Conservation (phyloP, 2,329 filamentous ascomycete species). For the Chalaropsis ovoidea region DNA sequence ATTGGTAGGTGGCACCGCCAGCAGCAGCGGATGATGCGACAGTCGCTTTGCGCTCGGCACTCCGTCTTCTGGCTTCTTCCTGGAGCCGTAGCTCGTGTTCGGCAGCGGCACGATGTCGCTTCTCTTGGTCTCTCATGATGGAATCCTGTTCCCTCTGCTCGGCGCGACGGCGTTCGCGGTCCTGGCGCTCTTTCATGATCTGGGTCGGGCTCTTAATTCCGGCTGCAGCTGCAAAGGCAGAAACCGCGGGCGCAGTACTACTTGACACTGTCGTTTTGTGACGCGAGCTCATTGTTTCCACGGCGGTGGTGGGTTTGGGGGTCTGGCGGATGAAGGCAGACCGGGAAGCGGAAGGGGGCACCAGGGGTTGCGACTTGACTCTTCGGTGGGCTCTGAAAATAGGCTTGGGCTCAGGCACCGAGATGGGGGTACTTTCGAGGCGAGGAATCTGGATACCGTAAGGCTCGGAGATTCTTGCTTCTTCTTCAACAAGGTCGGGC, state of each 20-base stretch:
- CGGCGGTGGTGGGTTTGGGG: background rate
- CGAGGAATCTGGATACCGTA: conserved; percentile 46
- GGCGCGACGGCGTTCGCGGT: conserved; percentile 62
- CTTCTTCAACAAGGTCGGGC: conserved; percentile 73
- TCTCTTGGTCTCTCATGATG: conserved; percentile 36
- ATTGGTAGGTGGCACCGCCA: conserved; percentile 28
- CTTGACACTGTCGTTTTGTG: conserved; percentile 21
- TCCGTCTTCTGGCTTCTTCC: conserved; percentile 47
- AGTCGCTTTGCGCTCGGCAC: conserved; percentile 52
- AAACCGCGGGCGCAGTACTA: conserved; percentile 19
- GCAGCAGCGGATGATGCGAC: conserved; percentile 38
- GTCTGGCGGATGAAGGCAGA: conserved; percentile 5
- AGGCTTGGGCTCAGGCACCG: conserved; percentile 37
- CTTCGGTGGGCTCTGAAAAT: conserved; percentile 19
- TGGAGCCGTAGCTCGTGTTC: conserved; percentile 47
- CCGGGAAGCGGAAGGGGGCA: conserved; percentile 18
- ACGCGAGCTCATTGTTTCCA: conserved; percentile 20
- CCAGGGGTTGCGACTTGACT: conserved; percentile 20
- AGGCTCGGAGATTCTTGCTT: conserved; percentile 85
- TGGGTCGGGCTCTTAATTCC: conserved; percentile 75
- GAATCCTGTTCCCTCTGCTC: conserved; percentile 57
- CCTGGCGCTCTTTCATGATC: conserved; percentile 76
- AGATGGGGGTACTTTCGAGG: conserved; percentile 39
- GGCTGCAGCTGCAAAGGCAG: conserved; percentile 34
- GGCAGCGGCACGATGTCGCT: conserved; percentile 43